Percentiles rank a stretch among this genome's conserved stretches.
phyloP scores from a whole-genome alignment of 805 yeast species.

The Candida ascalaphidarum region DNA sequence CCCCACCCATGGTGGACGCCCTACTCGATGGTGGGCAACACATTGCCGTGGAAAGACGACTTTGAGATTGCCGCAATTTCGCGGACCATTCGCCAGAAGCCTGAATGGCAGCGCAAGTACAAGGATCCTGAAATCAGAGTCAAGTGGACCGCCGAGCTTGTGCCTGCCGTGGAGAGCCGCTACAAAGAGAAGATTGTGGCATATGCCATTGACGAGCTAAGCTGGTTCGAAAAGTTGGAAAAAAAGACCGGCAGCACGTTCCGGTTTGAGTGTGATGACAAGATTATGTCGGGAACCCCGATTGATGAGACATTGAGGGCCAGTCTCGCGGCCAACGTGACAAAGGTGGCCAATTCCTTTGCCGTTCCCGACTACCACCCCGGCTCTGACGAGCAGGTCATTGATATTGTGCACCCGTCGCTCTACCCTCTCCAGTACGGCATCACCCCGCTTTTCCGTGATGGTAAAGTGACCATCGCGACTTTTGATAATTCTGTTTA shows the following conservation, averaged over 20 bases:
- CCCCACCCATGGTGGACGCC: no score
- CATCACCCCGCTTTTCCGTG: constrained; percentile 10
- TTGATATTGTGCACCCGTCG: constrained; percentile 35
- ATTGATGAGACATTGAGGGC: constrained; percentile 1
- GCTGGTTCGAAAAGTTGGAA: no score
- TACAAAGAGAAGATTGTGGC: no score
- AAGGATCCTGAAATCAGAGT: constrained; percentile 10
- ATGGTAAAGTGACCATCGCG: constrained; percentile 2
- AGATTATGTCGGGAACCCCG: constrained; percentile 3
- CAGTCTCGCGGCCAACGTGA: neutral
- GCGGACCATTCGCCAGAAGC: constrained; percentile 12
- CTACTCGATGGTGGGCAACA: no score
- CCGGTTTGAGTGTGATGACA: constrained; percentile 3
- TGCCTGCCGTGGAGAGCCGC: no score
- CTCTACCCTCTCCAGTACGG: constrained; percentile 27
- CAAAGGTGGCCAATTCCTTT: constrained; percentile 6
- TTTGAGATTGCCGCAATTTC: constrained; percentile 9
- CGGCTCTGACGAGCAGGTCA: constrained; percentile 23
- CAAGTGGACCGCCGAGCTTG: constrained; percentile 19
- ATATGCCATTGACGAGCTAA: no score
- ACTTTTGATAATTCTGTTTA: constrained; percentile 4
- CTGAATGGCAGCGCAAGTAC: constrained; percentile 18
- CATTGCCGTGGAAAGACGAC: no score
- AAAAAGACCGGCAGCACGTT: no score
- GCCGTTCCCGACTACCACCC: constrained; percentile 28